Evolutionary conservation across 441 rosid species (phyloP).

Genomic region (Jatropha multifida): DNA sequence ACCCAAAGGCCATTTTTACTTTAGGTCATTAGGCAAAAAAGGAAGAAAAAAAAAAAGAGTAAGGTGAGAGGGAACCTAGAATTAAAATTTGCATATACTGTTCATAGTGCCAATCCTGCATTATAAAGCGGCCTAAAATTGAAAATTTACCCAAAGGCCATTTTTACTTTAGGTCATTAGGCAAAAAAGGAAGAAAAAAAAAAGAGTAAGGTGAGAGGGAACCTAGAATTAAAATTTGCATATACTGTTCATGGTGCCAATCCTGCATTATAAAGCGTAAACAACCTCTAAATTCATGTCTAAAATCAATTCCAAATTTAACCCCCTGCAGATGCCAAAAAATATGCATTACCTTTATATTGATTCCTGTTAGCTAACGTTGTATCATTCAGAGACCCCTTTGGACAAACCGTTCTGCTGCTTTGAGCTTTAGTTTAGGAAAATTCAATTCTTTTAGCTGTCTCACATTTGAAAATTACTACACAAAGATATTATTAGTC

Average conservation of each 20-base stretch:
- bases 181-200: background rate
- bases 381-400: background rate
- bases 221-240: background rate
- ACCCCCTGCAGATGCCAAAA: background rate
- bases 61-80: background rate
- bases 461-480: background rate
- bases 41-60: background rate
- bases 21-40: no score
- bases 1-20: no score
- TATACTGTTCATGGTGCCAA: background rate
- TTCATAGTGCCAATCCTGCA: background rate
- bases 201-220: background rate
- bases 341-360: background rate
- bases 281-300: background rate
- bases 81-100: background rate
- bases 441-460: background rate
- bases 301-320: background rate
- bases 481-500: background rate
- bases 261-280: background rate
- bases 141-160: background rate
- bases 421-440: background rate
- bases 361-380: background rate
- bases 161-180: background rate
- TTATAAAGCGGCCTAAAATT: background rate
- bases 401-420: background rate